These are phyloP conservation scores for Ricinus communis DNA, from an alignment of 345 rosid genomes.

Conservation along the genomic window DNA sequence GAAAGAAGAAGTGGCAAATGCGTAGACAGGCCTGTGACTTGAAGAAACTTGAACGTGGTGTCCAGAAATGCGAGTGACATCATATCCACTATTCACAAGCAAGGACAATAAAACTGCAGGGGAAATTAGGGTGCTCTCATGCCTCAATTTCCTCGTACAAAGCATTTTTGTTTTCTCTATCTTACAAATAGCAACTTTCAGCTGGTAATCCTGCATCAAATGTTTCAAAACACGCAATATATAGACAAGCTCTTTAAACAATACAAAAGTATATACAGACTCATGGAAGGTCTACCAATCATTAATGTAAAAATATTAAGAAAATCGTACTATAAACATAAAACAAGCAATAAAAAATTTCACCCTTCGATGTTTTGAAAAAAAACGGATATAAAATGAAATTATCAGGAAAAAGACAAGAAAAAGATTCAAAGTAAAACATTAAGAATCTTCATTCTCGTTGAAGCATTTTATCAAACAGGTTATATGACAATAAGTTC, in stretches of 20 bases:
- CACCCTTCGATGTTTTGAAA: too few relatives aligned
- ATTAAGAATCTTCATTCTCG: background rate
- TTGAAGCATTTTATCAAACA: constrained; percentile 32
- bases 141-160: constrained; percentile 25
- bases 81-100: constrained; percentile 3
- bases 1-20: constrained; percentile 9
- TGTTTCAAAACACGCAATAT: background rate
- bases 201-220: background rate
- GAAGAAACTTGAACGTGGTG: constrained; percentile 13
- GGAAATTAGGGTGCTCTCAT: background rate
- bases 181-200: background rate
- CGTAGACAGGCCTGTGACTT: constrained; percentile 6
- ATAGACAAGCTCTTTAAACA: background rate
- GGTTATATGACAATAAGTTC: background rate
- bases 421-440: background rate
- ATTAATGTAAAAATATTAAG: background rate
- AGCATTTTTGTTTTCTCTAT: constrained; percentile 20
- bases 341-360: background rate
- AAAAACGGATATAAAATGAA: background rate
- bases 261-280: background rate
- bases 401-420: background rate
- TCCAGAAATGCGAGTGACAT: constrained; percentile 8
- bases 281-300: background rate
- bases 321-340: too few relatives aligned
- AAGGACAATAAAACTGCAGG: constrained; percentile 23